Conservation (phyloP, 2,329 filamentous ascomycete species). For the Seiridium cupressi region DNA sequence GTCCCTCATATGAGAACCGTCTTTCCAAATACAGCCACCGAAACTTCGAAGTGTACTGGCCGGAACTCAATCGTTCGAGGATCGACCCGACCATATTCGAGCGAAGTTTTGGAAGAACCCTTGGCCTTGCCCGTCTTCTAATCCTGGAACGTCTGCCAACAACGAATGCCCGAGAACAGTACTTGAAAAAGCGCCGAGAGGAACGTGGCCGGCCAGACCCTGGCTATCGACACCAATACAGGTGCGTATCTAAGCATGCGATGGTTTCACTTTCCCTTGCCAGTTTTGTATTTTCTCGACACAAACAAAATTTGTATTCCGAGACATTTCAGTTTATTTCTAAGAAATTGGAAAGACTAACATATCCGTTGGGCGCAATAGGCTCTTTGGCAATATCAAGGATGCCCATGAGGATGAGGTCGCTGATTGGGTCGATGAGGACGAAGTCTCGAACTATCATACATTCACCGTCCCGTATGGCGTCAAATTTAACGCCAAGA, state of each 20-base stretch:
- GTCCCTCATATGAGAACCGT: conserved; percentile 84
- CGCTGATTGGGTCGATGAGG: conserved; percentile 76
- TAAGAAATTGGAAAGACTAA: too few relatives aligned
- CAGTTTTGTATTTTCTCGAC: too few relatives aligned
- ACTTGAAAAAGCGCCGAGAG: conserved; percentile 65
- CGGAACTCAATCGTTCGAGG: conserved; percentile 68
- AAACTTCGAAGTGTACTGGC: conserved; percentile 83
- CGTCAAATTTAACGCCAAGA: conserved; percentile 57
- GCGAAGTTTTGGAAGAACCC: conserved; percentile 70
- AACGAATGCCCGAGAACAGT: conserved; percentile 63
- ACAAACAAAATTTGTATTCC: too few relatives aligned
- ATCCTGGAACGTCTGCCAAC: conserved; percentile 78
- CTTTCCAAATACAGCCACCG: conserved; percentile 82
- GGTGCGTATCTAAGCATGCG: too few relatives aligned
- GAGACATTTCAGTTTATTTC: too few relatives aligned
- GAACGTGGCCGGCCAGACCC: conserved; percentile 69
- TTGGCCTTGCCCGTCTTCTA: conserved; percentile 75
- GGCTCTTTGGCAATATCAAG: conserved; percentile 71
- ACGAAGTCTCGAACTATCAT: conserved; percentile 77
- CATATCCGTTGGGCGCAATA: conserved; percentile 2
- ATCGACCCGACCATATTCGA: conserved; percentile 88
- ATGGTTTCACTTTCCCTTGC: too few relatives aligned
- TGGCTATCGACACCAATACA: conserved; percentile 37
- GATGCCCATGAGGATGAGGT: conserved; percentile 75
- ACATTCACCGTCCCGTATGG: conserved; percentile 73